A percentile compares a stretch with the other conserved stretches of the same genome.
phyloP scores from a whole-genome alignment of 176 grass and related monocot genomes.

The Tillandsia fasciculata region DNA sequence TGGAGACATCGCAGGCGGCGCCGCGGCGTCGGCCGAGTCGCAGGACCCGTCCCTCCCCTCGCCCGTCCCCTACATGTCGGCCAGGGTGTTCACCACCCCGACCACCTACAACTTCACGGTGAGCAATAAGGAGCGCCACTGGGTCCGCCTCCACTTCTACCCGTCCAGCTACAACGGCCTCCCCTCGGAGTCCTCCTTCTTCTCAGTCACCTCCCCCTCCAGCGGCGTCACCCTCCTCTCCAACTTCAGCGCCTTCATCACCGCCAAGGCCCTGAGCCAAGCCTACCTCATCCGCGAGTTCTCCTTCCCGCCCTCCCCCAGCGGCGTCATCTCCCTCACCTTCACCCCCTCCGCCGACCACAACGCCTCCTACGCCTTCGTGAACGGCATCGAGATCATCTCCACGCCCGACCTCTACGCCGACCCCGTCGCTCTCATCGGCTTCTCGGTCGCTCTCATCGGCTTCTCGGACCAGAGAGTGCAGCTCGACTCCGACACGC shows the following conservation, averaged over 20 bases:
- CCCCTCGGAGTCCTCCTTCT: slow-evolving; percentile 29
- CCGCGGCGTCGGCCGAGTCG: slow-evolving; percentile 19
- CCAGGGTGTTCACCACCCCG: slow-evolving; percentile 51
- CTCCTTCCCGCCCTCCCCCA: slow-evolving; percentile 38
- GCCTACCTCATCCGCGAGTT: slow-evolving; percentile 57
- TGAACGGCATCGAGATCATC: slow-evolving; percentile 67
- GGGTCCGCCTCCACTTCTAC: slow-evolving; percentile 83
- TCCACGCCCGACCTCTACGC: slow-evolving; percentile 68
- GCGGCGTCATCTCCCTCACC: slow-evolving; percentile 36
- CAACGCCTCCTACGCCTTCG: slow-evolving; percentile 64
- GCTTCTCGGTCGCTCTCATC: slow-evolving; percentile 42
- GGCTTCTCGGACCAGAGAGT: slow-evolving; percentile 70
- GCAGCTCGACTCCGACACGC: slow-evolving; percentile 20
- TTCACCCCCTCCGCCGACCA: slow-evolving; percentile 41
- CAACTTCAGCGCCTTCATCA: slow-evolving; percentile 66
- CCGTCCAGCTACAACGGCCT: slow-evolving; percentile 58
- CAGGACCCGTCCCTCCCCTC: slow-evolving; percentile 61
- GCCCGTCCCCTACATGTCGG: slow-evolving; percentile 58
- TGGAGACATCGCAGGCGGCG: slow-evolving; percentile 36
- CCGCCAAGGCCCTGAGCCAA: slow-evolving; percentile 53
- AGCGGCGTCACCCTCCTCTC: slow-evolving; percentile 46
- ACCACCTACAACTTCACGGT: slow-evolving; percentile 56
- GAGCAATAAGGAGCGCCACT: slow-evolving; percentile 45
- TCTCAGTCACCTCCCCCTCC: slow-evolving; percentile 44
- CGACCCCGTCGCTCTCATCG: slow-evolving; percentile 42